A percentile compares a stretch with the other conserved stretches of the same genome.
Conservation (phyloP, 2,329 filamentous ascomycete species). For the Paraconiothyrium sp. region DNA sequence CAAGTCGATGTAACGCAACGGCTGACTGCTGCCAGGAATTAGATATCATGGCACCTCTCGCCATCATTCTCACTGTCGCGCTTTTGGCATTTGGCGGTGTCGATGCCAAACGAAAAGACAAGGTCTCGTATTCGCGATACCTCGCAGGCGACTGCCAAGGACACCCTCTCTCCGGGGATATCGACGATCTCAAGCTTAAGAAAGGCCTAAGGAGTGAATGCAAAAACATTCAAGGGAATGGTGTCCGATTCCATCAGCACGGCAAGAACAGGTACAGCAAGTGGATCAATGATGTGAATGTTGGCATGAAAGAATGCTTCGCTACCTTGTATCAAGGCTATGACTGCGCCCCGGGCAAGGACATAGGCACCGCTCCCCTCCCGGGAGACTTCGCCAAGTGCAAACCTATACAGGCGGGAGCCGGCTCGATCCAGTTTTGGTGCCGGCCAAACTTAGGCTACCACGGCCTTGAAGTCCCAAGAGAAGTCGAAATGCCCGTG, state of each 20-base stretch:
- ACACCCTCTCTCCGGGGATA: constrained; percentile 21
- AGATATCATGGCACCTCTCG: constrained; percentile 23
- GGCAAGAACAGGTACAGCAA: constrained; percentile 22
- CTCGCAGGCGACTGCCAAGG: constrained; percentile 28
- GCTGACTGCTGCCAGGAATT: neutral
- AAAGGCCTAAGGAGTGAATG: constrained; percentile 24
- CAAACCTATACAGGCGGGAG: constrained; percentile 1
- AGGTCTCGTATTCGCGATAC: constrained; percentile 29
- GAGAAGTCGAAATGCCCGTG: constrained; percentile 10
- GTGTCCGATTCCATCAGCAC: constrained; percentile 29
- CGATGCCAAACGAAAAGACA: constrained; percentile 27
- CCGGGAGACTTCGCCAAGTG: constrained; percentile 23
- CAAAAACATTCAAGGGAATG: constrained; percentile 19
- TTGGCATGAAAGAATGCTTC: constrained; percentile 20
- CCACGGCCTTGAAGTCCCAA: neutral
- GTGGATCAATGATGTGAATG: constrained; percentile 31
- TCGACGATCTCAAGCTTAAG: constrained; percentile 25
- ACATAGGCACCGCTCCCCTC: constrained; percentile 10
- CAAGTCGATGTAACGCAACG: neutral
- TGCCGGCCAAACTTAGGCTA: constrained; percentile 16
- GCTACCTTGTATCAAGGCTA: constrained; percentile 23
- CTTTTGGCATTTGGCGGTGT: constrained; percentile 28
- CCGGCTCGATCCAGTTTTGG: constrained; percentile 24
- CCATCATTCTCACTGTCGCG: constrained; percentile 22
- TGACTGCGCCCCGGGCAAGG: constrained; percentile 18